phyloP scores from a whole-genome alignment of 176 grass and related monocot genomes.

The Aegilops bicornis region DNA sequence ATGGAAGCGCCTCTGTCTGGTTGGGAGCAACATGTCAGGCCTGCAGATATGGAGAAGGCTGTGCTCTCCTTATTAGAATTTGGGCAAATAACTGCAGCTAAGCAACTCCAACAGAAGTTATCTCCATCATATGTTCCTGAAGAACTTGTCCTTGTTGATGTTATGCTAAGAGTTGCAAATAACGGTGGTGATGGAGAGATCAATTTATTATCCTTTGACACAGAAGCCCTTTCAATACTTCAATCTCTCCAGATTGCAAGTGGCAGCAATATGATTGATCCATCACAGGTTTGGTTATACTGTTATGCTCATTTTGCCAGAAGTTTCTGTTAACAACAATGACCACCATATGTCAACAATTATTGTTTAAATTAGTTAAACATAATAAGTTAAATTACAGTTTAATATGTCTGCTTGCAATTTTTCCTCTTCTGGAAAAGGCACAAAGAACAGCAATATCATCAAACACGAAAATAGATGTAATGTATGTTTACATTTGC shows the following conservation, averaged over 20 bases:
- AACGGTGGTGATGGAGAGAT: constrained; percentile 57
- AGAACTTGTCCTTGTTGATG: constrained; percentile 84
- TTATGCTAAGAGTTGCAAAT: constrained; percentile 71
- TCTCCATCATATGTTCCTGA: constrained; percentile 80
- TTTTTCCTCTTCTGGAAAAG: constrained; percentile 3
- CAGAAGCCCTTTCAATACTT: constrained; percentile 52
- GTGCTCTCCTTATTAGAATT: constrained; percentile 95
- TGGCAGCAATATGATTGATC: constrained; percentile 47
- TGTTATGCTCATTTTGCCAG: constrained; percentile 16
- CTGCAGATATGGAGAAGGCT: constrained; percentile 91
- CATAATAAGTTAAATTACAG: background rate
- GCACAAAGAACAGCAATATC: background rate
- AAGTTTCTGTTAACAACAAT: background rate
- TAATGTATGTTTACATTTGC: background rate
- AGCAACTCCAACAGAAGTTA: constrained; percentile 92
- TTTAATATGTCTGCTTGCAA: background rate
- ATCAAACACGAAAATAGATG: background rate
- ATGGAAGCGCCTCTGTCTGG: constrained; percentile 75
- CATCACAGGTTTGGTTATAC: constrained; percentile 69
- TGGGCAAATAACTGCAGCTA: constrained; percentile 96
- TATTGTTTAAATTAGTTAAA: constrained; percentile 4
- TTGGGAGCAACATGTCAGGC: constrained; percentile 90
- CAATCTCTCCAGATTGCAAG: constrained; percentile 46
- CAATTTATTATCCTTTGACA: constrained; percentile 54
- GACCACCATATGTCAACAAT: background rate